Evolutionary conservation across 495 filamentous ascomycete genomes (phyloP), one percentile per base, ranked within the genome.

Genomic region (Penicillium desertorum): DNA sequence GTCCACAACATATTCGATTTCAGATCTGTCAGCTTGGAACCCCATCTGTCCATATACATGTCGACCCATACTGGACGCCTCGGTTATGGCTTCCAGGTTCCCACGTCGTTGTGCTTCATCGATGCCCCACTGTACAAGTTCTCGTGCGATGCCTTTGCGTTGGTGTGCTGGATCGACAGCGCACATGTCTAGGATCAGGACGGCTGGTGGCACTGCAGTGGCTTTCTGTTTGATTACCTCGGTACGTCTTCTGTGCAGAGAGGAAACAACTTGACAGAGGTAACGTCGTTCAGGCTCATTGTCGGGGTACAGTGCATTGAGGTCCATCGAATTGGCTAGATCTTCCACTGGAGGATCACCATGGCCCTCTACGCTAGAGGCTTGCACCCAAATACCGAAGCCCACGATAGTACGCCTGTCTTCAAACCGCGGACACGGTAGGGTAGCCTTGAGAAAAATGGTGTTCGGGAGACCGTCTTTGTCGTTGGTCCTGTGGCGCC

Each of bases 51-150:
- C 39, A 47, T 79, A 79, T 2, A 74, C 75, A 59, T 69, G 63
- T 16, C 76, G 61, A 14, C 76, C 76, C 73, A 77, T 76, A 9
- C 60, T 68, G 6, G 76, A 79, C 25, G 68, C 76, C 51, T 79
- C 76, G 19, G 69, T 65, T 9, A 67, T 64, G 16, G 64, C 63
- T 50, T 79, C 71, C 25, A 71, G 53, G n/a, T 65, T 65, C 4
- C 76, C 74, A 8, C 76, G 64, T 30, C 67, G 58, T 39, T 57
- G 58, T 8, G 74, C 71, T 53, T 77, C 76, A 14, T 64, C 64
- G 12, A 78, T 62, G 4, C 76, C 76, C 74, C 74, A 77, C 50
- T 71, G 59, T 7, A 76, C 76, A 36, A 79, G 42, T 23, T 56
- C 64, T 10, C 51, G 54, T 27, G 76, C 76, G 37, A 75, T 65